These are phyloP conservation scores for Penicillium waksmanii DNA, from an alignment of 495 filamentous ascomycete genomes.

Conservation along the genomic window DNA sequence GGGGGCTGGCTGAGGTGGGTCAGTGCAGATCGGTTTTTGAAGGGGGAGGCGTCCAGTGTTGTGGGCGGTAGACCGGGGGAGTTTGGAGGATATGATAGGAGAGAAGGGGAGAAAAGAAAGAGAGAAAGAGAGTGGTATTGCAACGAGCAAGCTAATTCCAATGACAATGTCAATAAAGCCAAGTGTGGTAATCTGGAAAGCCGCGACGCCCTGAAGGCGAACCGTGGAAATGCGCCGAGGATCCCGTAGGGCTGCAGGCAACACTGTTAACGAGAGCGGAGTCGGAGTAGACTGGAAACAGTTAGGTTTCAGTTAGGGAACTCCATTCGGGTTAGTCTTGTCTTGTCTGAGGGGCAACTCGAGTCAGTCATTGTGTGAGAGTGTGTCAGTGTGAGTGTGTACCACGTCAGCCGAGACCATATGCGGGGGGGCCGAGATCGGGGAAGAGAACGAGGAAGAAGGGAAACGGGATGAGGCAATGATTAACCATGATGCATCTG, in stretches of 20 bases:
- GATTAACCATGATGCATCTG: background rate
- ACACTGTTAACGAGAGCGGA: background rate
- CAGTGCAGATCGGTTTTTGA: slow-evolving; percentile 8
- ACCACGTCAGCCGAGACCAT: background rate
- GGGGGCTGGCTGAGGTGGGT: slow-evolving; percentile 9
- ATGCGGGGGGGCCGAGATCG: background rate
- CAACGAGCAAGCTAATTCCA: background rate
- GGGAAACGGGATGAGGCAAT: no score
- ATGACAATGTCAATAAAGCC: background rate
- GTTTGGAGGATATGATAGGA: background rate
- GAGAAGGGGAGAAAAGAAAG: background rate
- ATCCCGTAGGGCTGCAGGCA: slow-evolving; percentile 25
- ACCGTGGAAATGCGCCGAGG: background rate
- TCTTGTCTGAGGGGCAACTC: no score
- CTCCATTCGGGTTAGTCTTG: no score
- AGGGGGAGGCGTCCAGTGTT: background rate
- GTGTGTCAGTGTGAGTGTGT: background rate
- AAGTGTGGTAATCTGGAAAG: background rate
- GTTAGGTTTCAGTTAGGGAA: no score
- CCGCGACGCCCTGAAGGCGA: background rate
- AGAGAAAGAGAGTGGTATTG: background rate
- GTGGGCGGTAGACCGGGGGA: slow-evolving; percentile 4
- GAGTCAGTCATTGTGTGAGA: no score
- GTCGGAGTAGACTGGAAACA: no score
- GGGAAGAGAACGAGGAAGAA: background rate